Base-by-base conservation (phyloP, 2,329 filamentous ascomycete genomes). In the Xylariales sp. region DNA sequence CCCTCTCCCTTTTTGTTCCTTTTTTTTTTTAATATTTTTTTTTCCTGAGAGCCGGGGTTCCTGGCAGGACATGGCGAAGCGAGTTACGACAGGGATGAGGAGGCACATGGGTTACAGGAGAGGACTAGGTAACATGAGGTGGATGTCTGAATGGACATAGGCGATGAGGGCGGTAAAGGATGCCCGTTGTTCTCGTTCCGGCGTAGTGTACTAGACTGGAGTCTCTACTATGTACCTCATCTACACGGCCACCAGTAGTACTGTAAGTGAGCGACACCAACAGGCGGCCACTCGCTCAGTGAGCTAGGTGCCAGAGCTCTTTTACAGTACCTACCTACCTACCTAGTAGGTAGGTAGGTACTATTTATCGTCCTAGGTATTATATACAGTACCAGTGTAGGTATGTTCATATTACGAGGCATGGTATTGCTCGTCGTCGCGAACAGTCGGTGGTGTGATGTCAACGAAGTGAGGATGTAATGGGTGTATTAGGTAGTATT, bases 101-200 rank as follows among this genome's bases (percentile, higher is more conserved):
- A 52, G 59, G 43, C 55, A 57, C 49, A 64, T 55, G 56, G 60
- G 67, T 67, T 54, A 54, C 67, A 69, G 67, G 56, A 69, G 56
- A 69, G 67, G 67, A 67, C 62, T 64, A 50, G 64, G 59, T 23
- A 55, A 43, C 62, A 62, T 63, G 59, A 18, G 59, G 63, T 66
- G 59, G 50, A 23, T 63, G 49, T 58, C 32, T 18, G 18, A 36
- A 46, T 58, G 18, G 46, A 52, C 55, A 60, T 59, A 55, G 55
- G 65, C 65, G 10, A 62, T 41, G 61, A 62, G 53, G 55, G 68
- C 68, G 64, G 68, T 67, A 64, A 64, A 64, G 62, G 61, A 68
- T 62, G 59, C 18, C 57, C 53, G 14, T 39, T 16, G 23, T 43
- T 46, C 48, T 55, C 54, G 28, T 49, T 63, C 59, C 23, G 52